Conservation (phyloP, 305 asterid genomes). For the Nicotiana rustica region DNA sequence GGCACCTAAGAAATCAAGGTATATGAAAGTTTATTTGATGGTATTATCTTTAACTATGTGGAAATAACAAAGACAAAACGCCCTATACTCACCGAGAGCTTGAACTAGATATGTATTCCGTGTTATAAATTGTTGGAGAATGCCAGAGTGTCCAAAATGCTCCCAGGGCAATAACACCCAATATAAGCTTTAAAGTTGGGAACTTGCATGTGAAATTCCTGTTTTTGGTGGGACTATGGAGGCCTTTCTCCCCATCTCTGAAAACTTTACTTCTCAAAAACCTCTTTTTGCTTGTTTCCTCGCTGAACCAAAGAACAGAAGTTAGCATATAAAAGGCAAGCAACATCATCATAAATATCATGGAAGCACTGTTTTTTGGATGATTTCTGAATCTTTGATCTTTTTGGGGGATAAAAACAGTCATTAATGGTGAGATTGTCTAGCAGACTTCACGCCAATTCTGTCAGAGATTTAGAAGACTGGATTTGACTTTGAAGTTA, state of each 20-base stretch:
- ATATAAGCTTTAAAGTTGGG: constrained; percentile 63
- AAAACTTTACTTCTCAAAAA: constrained; percentile 57
- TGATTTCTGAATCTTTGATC: not conserved
- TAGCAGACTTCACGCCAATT: not conserved
- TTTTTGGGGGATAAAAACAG: too few species aligned
- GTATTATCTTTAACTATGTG: not conserved
- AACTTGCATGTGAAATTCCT: constrained; percentile 63
- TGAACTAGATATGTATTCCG: constrained; percentile 51
- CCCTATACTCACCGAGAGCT: constrained; percentile 55
- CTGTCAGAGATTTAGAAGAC: not conserved
- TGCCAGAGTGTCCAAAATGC: constrained; percentile 66
- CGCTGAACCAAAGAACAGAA: constrained; percentile 58
- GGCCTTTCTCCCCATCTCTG: constrained; percentile 68
- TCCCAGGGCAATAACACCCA: constrained; percentile 66
- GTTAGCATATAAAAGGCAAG: constrained; percentile 35
- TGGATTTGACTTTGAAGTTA: constrained; percentile 14
- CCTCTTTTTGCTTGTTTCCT: constrained; percentile 70
- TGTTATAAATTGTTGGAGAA: constrained; percentile 67
- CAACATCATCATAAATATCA: not conserved
- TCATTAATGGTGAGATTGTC: not conserved
- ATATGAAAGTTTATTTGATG: not conserved
- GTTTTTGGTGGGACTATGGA: constrained; percentile 60
- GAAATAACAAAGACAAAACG: not conserved
- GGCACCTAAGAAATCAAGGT: not conserved
- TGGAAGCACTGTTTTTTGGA: constrained; percentile 12